Evolutionary conservation across 1,284 basidiomycete genomes (phyloP), one percentile per base, ranked within the genome.

Genomic region (Ustilago curta): DNA sequence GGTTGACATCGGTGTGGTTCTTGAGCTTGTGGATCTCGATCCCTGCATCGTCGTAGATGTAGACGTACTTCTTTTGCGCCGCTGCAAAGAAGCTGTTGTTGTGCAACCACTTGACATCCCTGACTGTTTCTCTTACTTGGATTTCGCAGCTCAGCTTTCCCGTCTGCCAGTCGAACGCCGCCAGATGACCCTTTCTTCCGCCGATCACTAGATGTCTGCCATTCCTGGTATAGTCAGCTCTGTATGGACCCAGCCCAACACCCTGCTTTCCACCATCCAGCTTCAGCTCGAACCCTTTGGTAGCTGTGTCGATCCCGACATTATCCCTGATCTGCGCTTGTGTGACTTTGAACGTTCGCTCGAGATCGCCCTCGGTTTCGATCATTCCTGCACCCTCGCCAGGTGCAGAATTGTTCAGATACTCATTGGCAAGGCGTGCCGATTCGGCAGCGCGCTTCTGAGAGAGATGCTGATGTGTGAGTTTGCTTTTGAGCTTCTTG

Each of bases 51-150:
- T 99, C 97, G 83, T 99, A 98, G 64, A 99, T 95, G 86, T 93
- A 99, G 19, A 92, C 92, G 83, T 97, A 94, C 88, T 95, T 94
- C 85, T 94, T 94, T 86, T 99, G 96, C 0, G 96, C 96, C 14
- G 97, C 95, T 2, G 96, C 97, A 82, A 92, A 95, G 86, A 92
- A 93, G 0, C 91, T 91, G 60, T 96, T 92, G 80, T 95, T 93
- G 83, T 98, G 95, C 11, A 99, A 87, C 85, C 95, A 99, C 27
- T 92, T 94, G 85, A 98, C 92, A 84, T 97, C 95, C 73, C 94
- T 79, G 78, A 89, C 92, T 88, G 93, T 94, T 86, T 98, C 96
- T 65, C 90, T 89, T 6, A 98, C 87, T 77, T 97, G 94, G 35
- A 97, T 88, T 84, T 99, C 96, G 4, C 92, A 89, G 80, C 94